Percentiles rank a stretch among this genome's conserved stretches.
Conservation (phyloP, 176 grass and related monocot genomes). For the Eleusine indica region DNA sequence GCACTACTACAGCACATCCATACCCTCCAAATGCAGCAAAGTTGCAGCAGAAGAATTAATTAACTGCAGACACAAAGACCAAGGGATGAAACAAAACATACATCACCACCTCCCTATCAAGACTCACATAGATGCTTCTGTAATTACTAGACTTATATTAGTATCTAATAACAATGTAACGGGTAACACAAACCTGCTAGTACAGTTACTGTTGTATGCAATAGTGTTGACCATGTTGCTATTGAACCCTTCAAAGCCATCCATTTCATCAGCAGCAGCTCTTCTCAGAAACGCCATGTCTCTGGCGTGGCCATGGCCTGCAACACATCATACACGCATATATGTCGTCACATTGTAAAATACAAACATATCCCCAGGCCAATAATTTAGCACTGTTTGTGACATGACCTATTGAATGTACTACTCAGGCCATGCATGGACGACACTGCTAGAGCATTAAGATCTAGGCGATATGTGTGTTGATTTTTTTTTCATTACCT, state of each 20-base stretch:
- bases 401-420: conserved; percentile 33
- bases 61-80: conserved; percentile 28
- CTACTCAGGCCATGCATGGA: conserved; percentile 23
- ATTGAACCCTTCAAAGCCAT: conserved; percentile 42
- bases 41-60: not conserved
- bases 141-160: not conserved
- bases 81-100: conserved; percentile 33
- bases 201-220: conserved; percentile 19
- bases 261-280: conserved; percentile 43
- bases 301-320: conserved; percentile 56
- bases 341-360: conserved; percentile 30
- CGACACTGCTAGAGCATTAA: not conserved
- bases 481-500: conserved; percentile 31
- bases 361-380: conserved; percentile 14
- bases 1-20: conserved; percentile 21
- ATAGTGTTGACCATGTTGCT: conserved; percentile 48
- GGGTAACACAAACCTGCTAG: conserved; percentile 27
- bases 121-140: not conserved
- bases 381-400: conserved; percentile 38
- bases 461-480: conserved; percentile 45
- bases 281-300: conserved; percentile 45
- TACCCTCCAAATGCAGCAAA: conserved; percentile 45
- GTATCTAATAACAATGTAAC: not conserved
- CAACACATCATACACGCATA: conserved; percentile 35
- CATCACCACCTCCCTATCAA: not conserved